Base-by-base conservation (phyloP, 1,284 basidiomycete species). In the Takashimella koratensis region DNA sequence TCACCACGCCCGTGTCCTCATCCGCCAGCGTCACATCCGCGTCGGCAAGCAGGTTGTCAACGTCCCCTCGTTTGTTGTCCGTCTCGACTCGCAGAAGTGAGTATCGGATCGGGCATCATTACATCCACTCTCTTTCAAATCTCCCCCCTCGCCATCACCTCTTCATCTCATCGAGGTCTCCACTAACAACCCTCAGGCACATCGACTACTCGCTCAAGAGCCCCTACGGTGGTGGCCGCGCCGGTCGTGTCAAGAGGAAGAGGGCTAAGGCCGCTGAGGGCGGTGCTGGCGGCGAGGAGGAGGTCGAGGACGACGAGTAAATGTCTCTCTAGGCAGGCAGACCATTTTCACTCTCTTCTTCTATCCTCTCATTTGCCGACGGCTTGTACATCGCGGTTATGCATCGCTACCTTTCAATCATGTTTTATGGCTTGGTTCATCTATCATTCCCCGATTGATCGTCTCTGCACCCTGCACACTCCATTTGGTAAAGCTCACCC, bases 21-120 rank as follows among this genome's bases (percentile, higher is more conserved):
- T 99, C 81, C 84, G 89, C 76, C 96, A 98, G 80, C 83, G 95
- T 63, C 76, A 77, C 75, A 77, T 78, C 69, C 75, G 92, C 66
- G 96, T 98, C 76, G 96, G 95, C 79, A 97, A 95, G 82, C 96
- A 99, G 80, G 92, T 97, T 67, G 96, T 99, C 81, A 95, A 98
- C 81, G 90, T 98, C 52, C 96, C 96, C 42, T 98, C 94, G 16
- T 99, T 99, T 77, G 90, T 98, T 73, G 96, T 99, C 70, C 92
- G 90, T 79, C 86, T 94, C 72, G 90, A 93, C 82, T 91, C 89
- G 59, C 90, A 94, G 84, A 94, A 93, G 77, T 75, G 60, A 52
- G 66, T 61, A 20, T 25, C 23, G 2, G 21, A 19, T 30, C 16
- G 30, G 8, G 30, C 24, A 23, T 4, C 45, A 45, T 20, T 50